These are phyloP conservation scores for Fagopyrum esculentum DNA, from an alignment of 148 eudicot species.

Conservation along the genomic window DNA sequence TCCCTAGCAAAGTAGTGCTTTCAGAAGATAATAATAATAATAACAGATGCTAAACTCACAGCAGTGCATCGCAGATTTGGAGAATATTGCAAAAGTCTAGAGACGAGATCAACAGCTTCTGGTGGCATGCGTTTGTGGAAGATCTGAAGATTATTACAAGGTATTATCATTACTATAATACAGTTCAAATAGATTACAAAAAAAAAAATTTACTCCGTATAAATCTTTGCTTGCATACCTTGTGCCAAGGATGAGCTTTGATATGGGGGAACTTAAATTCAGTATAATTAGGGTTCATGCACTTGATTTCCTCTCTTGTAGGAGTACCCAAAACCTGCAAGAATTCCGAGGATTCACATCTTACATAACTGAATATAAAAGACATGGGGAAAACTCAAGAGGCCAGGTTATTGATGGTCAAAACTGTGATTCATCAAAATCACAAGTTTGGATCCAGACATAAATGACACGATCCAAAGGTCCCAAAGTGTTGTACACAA, in stretches of 20 bases:
- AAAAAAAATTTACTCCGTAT: not conserved
- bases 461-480: not conserved
- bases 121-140: slow-evolving; percentile 88
- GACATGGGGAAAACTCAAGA: not conserved
- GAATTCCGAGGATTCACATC: not conserved
- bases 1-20: not conserved
- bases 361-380: not conserved
- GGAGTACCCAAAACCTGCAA: slow-evolving; percentile 89
- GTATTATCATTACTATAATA: not conserved
- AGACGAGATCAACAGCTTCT: slow-evolving; percentile 92
- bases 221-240: slow-evolving; percentile 39
- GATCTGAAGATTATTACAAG: slow-evolving; percentile 35
- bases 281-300: slow-evolving; percentile 92
- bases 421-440: slow-evolving; percentile 1
- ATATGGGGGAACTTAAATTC: slow-evolving; percentile 89
- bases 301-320: slow-evolving; percentile 87
- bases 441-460: not conserved
- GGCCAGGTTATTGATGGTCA: not conserved
- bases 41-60: slow-evolving; percentile 35
- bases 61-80: slow-evolving; percentile 78
- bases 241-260: slow-evolving; percentile 96
- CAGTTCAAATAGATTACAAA: not conserved
- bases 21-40: not conserved
- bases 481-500: not conserved
- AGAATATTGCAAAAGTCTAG: slow-evolving; percentile 85